These are phyloP conservation scores for Yamadazyma akitaensis DNA, from an alignment of 805 yeast genomes.

Conservation along the genomic window DNA sequence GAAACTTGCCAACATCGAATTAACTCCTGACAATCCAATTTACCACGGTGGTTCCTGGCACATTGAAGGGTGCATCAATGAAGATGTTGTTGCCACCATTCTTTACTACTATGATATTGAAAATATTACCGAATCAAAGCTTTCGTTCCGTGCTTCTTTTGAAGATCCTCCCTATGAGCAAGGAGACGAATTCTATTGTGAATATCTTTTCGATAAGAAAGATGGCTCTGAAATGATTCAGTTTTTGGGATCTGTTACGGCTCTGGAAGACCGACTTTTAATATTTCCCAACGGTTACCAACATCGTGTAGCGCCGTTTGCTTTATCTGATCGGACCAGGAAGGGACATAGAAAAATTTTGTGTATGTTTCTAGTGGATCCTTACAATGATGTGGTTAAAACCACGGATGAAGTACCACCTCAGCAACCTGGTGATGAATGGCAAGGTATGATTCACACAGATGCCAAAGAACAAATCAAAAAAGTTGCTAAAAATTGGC, in stretches of 20 bases:
- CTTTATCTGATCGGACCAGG: constrained; percentile 31
- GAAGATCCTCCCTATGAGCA: constrained; percentile 36
- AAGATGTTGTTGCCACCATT: constrained; percentile 40
- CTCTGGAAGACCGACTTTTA: constrained; percentile 25
- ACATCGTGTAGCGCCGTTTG: constrained; percentile 39
- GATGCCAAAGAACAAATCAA: constrained; percentile 3
- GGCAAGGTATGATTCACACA: constrained; percentile 24
- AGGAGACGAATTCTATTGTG: constrained; percentile 23
- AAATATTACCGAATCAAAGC: constrained; percentile 33
- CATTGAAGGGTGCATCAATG: constrained; percentile 40
- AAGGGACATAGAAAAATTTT: constrained; percentile 38
- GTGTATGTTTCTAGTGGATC: constrained; percentile 40
- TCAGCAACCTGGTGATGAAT: constrained; percentile 26
- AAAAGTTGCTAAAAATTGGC: constrained; percentile 12
- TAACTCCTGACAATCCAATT: constrained; percentile 38
- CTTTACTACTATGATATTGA: constrained; percentile 39
- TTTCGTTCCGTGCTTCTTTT: constrained; percentile 27
- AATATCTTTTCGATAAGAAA: constrained; percentile 24
- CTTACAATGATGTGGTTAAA: constrained; percentile 25
- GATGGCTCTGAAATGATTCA: constrained; percentile 25
- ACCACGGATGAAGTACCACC: constrained; percentile 35
- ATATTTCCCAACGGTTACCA: constrained; percentile 40
- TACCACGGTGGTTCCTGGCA: constrained; percentile 45
- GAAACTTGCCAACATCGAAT: constrained; percentile 38
- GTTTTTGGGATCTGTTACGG: constrained; percentile 24